Base-by-base conservation (phyloP, 2,329 filamentous ascomycete species). In the Saccharata proteae region DNA sequence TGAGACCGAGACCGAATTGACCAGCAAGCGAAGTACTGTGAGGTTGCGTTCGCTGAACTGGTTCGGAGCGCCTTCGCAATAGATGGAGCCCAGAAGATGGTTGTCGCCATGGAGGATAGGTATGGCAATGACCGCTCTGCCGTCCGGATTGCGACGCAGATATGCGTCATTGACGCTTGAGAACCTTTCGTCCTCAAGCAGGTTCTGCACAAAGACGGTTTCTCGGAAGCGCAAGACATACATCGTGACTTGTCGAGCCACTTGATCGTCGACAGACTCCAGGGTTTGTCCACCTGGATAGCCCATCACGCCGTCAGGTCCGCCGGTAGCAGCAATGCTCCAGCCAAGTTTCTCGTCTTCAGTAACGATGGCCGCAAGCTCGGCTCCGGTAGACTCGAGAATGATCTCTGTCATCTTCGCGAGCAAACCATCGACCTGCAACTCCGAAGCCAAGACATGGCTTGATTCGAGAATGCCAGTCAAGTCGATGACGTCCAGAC, bases 341-440 rank as follows among this genome's bases (percentile, higher is more conserved):
- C 80, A 86, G 16, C 60, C 58, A 3, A 62, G 59, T 22, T 71
- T 70, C 26, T 75, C 70, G 35, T 81, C 78, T 43, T 81, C 74
- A 6, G 84, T 73, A 14, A 84, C 67, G 32, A 88, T 80, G 10
- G 78, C 80, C 12, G 78, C 80, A 5, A 79, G 62, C 2, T 77
- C 78, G 6, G 78, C 79, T 22, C 79, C 80, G 30, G 79, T 84
- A 0, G 78, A 83, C 42, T 85, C 77, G 16, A 86, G 55, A 29
- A 86, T 82, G 39, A 86, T 81, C 38, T 83, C 75, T 43, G 79
- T 82, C 74, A 88, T 83, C 24, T 80, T 85, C 45, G 78, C 76
- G 38, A 86, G 66, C 4, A 88, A 65, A 43, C 78, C 71, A 40
- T 86, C 80, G 9, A 86, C 71, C 40, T 80, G 71, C 8, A 88